phyloP scores from a whole-genome alignment of 1,284 basidiomycete species.

The Cutaneotrichosporon dermatis region DNA sequence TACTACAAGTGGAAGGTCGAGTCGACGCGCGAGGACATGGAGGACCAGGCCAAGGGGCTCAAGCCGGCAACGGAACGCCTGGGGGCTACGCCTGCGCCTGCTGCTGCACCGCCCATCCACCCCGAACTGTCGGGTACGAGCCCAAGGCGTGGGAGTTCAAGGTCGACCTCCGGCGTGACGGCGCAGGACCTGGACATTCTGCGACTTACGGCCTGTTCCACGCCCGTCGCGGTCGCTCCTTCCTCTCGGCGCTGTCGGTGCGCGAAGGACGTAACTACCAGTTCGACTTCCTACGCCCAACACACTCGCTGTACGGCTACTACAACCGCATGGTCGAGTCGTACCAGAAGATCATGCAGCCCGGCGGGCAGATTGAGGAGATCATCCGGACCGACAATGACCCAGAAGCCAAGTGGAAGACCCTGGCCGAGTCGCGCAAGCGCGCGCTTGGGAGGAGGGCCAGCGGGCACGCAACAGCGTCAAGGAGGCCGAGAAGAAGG shows the following conservation, averaged over 20 bases:
- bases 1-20: slow-evolving; percentile 86
- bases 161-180: slow-evolving; percentile 76
- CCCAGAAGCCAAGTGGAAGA: slow-evolving; percentile 62
- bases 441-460: slow-evolving; percentile 86
- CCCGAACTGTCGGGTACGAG: slow-evolving; percentile 55
- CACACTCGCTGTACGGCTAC: slow-evolving; percentile 90
- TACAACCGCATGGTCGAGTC: slow-evolving; percentile 97
- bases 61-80: slow-evolving; percentile 12
- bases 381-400: slow-evolving; percentile 61
- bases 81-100: slow-evolving; percentile 24
- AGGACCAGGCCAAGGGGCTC: slow-evolving; percentile 33
- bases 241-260: slow-evolving; percentile 78
- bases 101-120: slow-evolving; percentile 41
- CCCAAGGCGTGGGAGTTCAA: slow-evolving; percentile 83
- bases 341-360: slow-evolving; percentile 85
- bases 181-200: slow-evolving; percentile 86
- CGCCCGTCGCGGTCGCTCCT: slow-evolving; percentile 81
- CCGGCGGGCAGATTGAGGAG: slow-evolving; percentile 69
- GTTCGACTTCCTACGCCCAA: slow-evolving; percentile 94
- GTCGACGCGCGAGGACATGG: slow-evolving; percentile 62
- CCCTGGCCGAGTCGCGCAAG: slow-evolving; percentile 69
- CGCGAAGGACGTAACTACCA: slow-evolving; percentile 93
- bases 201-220: slow-evolving; percentile 95
- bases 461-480: slow-evolving; percentile 80
- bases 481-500: slow-evolving; percentile 82